Base-by-base conservation (phyloP, 257 asterid species). In the Penstemon newberryi region DNA sequence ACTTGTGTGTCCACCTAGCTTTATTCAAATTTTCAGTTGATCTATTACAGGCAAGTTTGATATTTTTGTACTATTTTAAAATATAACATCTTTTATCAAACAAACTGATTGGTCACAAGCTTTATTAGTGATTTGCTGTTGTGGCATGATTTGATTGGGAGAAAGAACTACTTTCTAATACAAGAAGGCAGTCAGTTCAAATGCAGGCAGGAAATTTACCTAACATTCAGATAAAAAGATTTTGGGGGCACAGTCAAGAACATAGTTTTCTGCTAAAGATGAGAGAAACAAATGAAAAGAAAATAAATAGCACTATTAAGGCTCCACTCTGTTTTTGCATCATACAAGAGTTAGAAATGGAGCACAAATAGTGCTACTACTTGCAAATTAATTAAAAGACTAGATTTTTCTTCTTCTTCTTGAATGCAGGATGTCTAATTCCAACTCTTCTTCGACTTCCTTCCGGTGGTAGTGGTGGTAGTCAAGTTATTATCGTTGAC, bases 341-440 rank as follows among this genome's bases (percentile, higher is more conserved):
- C 19, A 41, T 43, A 47, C 25, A 8, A 19, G 33, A 60, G 60
- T 49, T 44, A 76, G 79, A 77, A 88, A 76, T 83, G 90, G 96
- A 90, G 84, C 86, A 54, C 63, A 75, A 86, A 71, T 79, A 80
- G 86, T 76, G 84, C 86, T 75, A 72, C 78, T 71, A 70, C 78
- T 70, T 65, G 72, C 39, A 61, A 63, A 74, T 37, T 42, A 45
- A 25, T 25, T 25, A 25, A 25, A 25, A 38, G 13, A 67, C 75
- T 56, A 57, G 42, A 56, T 68, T 67, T 39, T 77, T 8, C 3
- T 40, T 71, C 36, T 67, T 13, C 4, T 56, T 18, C 15, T 9
- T 2, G 19, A 15, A 19, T 66, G 18, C 19, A 18, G 18, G 43
- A 54, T 37, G 46, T 4, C 43, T 8, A 47, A 8, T 42, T 40